Evolutionary conservation across 495 filamentous ascomycete species (phyloP).

Genomic region (Eremomyces bilateralis): DNA sequence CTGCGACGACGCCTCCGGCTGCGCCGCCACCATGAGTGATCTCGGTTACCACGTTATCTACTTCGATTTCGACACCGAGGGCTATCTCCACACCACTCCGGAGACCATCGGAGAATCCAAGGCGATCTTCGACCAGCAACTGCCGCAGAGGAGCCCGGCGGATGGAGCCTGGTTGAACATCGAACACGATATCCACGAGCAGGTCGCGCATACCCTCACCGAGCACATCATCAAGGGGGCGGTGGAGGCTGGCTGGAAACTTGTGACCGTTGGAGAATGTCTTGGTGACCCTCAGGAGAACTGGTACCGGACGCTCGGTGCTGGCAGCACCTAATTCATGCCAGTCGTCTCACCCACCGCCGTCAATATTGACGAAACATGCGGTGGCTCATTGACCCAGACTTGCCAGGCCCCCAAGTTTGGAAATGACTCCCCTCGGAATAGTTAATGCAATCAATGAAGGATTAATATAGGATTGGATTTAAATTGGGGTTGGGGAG

Average conservation of each 20-base stretch:
- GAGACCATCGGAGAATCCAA: slow-evolving; percentile 44
- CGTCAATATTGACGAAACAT: too few relatives aligned
- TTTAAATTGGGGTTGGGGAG: too few relatives aligned
- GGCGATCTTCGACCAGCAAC: slow-evolving; percentile 40
- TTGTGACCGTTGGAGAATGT: slow-evolving; percentile 55
- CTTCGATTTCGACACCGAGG: slow-evolving; percentile 57
- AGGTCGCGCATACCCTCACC: slow-evolving; percentile 57
- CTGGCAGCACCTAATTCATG: too few relatives aligned
- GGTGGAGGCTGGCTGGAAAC: slow-evolving; percentile 32
- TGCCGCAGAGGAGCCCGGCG: slow-evolving; percentile 24
- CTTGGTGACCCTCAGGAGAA: slow-evolving; percentile 45
- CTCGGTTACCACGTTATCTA: slow-evolving; percentile 59
- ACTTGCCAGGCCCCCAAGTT: too few relatives aligned
- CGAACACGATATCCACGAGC: slow-evolving; percentile 58
- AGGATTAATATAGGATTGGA: too few relatives aligned
- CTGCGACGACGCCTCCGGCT: slow-evolving; percentile 36
- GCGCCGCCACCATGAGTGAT: slow-evolving; percentile 33
- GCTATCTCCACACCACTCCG: slow-evolving; percentile 43
- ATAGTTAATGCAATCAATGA: too few relatives aligned
- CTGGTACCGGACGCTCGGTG: too few relatives aligned
- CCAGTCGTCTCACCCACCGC: too few relatives aligned
- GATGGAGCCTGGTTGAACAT: slow-evolving; percentile 39
- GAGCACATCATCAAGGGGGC: slow-evolving; percentile 46
- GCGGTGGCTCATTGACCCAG: too few relatives aligned
- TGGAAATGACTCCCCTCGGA: too few relatives aligned